Base-by-base conservation (phyloP, 2,329 filamentous ascomycete species). In the Exserohilum rostratum region DNA sequence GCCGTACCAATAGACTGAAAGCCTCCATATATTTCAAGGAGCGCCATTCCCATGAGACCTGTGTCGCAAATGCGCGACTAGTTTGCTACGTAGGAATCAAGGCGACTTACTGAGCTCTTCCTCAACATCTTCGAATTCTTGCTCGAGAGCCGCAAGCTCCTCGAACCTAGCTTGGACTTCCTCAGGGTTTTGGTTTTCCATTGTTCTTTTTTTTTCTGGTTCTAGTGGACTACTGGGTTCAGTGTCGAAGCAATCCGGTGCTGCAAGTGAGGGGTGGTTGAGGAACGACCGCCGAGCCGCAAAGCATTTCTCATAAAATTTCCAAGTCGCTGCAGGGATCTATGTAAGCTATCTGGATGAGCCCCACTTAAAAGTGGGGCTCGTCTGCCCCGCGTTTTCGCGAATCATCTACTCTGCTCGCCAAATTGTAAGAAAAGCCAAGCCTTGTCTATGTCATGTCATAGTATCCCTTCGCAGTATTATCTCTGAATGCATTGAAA, bases 51-150 rank as follows among this genome's bases (percentile, higher is more conserved):
- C 1, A 9, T 3, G 20, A 5, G 7, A 17, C 13, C 5, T 5
- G 10, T 12, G 5, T 7, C 10, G 20, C 30, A 11, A 27, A 17
- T 52, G 43, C 34, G 29, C 46, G 12, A 10, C 30, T 4, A 12
- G 17, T 25, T 27, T 20, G 12, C 7, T 25, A 13, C 5, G 12
- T 17, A 37, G 15, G 15, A 37, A 18, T 17, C 45, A 40, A 44
- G 10, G 15, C 33, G 17, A 56, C 65, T 74, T 82, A 96, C 92
- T 83, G 69, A 95, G 88, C 74, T 96, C 88, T 31, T 88, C 82
- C 77, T 97, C 92, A 31, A 87, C 87, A 67, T 93, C 86, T 56
- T 93, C 87, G 69, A 96, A 96, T 61, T 96, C 89, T 65, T 87
- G 83, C 80, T 96, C 91, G 61, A 97, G 82, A 53, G 88, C 84